Evolutionary conservation across 495 filamentous ascomycete genomes (phyloP).

Genomic region (Bombardia bombarda): DNA sequence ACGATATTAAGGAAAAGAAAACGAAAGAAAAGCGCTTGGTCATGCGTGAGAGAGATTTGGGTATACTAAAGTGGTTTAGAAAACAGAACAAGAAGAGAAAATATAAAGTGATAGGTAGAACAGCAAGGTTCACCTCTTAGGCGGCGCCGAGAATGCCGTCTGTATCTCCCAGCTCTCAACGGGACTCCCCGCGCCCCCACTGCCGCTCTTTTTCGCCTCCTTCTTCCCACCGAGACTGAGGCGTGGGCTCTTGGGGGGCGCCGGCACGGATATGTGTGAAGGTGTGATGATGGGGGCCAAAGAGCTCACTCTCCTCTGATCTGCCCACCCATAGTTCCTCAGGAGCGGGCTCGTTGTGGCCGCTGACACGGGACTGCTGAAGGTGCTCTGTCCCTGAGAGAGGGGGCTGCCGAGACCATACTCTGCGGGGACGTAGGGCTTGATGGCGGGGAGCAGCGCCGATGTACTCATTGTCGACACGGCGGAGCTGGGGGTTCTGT

Average conservation of each 20-base stretch:
- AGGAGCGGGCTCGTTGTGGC: conserved; percentile 28
- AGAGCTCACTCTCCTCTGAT: conserved; percentile 8
- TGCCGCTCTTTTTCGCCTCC: not conserved
- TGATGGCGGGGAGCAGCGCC: conserved; percentile 21
- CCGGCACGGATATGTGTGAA: not conserved
- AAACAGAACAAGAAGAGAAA: too few species aligned
- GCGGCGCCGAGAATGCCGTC: conserved; percentile 20
- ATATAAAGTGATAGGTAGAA: not conserved
- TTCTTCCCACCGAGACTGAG: not conserved
- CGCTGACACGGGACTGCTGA: conserved; percentile 24
- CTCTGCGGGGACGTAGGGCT: conserved; percentile 33
- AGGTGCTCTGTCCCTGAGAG: conserved; percentile 10
- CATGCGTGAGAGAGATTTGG: not conserved
- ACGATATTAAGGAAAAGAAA: not conserved
- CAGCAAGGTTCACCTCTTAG: conserved; percentile 9
- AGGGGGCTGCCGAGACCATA: conserved; percentile 20
- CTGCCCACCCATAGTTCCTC: conserved; percentile 16
- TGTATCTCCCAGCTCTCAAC: conserved; percentile 20
- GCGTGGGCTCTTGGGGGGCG: not conserved
- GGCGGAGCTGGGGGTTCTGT: conserved; percentile 21
- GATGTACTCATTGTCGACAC: conserved; percentile 25
- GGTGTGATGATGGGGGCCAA: not conserved
- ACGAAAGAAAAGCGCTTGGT: not conserved
- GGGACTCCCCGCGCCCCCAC: conserved; percentile 18
- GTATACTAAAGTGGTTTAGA: not conserved